Evolutionary conservation across 1,284 basidiomycete genomes (phyloP), one percentile per base, ranked within the genome.

Genomic region (Cutaneotrichosporon cavernicola): DNA sequence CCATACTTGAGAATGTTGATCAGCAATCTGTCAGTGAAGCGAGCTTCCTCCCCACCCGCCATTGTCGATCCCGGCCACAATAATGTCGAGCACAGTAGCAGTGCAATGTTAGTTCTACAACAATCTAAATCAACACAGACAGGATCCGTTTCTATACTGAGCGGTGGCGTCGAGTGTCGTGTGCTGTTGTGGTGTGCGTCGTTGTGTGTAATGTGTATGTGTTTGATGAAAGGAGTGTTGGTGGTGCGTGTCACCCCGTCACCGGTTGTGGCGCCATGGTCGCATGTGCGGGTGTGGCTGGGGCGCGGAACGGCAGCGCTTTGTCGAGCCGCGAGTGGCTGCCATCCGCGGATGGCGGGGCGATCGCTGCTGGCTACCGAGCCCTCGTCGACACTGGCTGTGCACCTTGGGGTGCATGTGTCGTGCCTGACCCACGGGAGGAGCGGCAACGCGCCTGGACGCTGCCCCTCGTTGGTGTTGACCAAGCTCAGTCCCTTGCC

Each of bases 21-120:
- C 38, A 11, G 38, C 6, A 5, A 46, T 46, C 43, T 46, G 43
- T 46, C 43, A 46, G 18, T 18, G 18, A 46, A n/a, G 43, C 43
- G 6, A 18, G 6, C 7, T 18, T 40, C 43, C 16, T 4, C 5
- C 43, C 18, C 16, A 7, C 43, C 43, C 16, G 43, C 43, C 43
- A n/a, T n/a, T 46, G 43, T 18, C 43, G 18, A 46, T 46, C 43
- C 43, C 43, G 7, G 43, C 43, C 43, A 46, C 43, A 46, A 18
- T 46, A n/a, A n/a, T n/a, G 18, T 34, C 34, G 51, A 8, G 30
- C 30, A 53, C 30, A 8, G 30, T 14, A 53, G 51, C 31, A 32
- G 51, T 53, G 51, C 51, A 53, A 53, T 53, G 30, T 31, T 53
- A 53, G 51, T 53, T 8, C 51, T 53, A 53, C 51, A 53, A 53